Evolutionary conservation across 2,329 filamentous ascomycete species (phyloP).

Genomic region (Alternaria hordeiaustralica): DNA sequence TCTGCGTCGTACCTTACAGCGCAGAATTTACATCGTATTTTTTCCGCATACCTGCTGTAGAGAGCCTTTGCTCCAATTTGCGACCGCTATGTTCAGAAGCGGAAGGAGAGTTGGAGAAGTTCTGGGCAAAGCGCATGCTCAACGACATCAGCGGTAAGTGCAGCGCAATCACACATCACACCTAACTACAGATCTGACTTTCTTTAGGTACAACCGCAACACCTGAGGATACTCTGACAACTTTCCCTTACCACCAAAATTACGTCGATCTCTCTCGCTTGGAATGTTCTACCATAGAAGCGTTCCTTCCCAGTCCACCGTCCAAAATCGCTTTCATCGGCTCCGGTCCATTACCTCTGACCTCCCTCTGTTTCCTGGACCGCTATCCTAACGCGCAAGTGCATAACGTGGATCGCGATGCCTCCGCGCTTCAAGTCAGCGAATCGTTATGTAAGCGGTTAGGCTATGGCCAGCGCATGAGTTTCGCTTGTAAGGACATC

Average conservation of each 20-base stretch:
- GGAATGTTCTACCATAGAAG: slow-evolving; percentile 53
- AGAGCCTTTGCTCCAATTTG: slow-evolving; percentile 47
- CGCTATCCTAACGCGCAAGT: slow-evolving; percentile 41
- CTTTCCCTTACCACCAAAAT: slow-evolving; percentile 59
- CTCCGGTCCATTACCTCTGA: slow-evolving; percentile 59
- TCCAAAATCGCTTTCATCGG: slow-evolving; percentile 57
- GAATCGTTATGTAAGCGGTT: slow-evolving; percentile 40
- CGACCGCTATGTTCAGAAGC: slow-evolving; percentile 53
- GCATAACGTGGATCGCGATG: slow-evolving; percentile 54
- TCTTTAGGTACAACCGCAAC: neutral
- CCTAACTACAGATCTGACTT: neutral
- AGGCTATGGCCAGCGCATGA: slow-evolving; percentile 50
- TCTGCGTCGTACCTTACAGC: slow-evolving; percentile 43
- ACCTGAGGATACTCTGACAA: neutral
- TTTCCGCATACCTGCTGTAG: slow-evolving; percentile 41
- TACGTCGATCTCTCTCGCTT: slow-evolving; percentile 58
- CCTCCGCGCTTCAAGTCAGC: slow-evolving; percentile 45
- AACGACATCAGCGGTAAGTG: slow-evolving; percentile 8
- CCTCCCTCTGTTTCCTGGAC: slow-evolving; percentile 54
- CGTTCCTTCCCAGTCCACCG: slow-evolving; percentile 40
- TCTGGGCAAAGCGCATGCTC: slow-evolving; percentile 53
- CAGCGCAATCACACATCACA: neutral
- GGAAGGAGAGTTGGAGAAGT: slow-evolving; percentile 55
- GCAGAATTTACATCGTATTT: slow-evolving; percentile 30
- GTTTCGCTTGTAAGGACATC: slow-evolving; percentile 49